Evolutionary conservation across 176 grass and related monocot species (phyloP).

Genomic region (Poa pratensis): DNA sequence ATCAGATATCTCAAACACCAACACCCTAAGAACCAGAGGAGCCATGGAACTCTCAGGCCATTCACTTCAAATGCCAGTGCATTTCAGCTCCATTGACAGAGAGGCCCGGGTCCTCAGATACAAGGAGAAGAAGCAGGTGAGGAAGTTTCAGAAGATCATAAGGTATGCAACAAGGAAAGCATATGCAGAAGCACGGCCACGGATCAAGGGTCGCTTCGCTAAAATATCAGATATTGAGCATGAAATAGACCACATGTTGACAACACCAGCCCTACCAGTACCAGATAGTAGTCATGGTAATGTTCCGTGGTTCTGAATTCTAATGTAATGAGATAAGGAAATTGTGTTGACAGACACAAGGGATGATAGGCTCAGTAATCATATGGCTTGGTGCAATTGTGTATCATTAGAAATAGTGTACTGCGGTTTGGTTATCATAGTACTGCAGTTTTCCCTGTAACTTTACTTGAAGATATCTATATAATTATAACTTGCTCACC

Average conservation of each 20-base stretch:
- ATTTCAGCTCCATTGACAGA: constrained; percentile 56
- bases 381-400: constrained; percentile 24
- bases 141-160: constrained; percentile 61
- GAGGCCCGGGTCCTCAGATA: constrained; percentile 63
- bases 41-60: not conserved
- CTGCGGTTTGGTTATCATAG: constrained; percentile 24
- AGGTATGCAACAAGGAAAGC: constrained; percentile 67
- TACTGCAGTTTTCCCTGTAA: constrained; percentile 22
- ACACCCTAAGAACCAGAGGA: constrained; percentile 12
- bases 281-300: constrained; percentile 32
- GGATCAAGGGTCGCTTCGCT: constrained; percentile 69
- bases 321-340: constrained; percentile 36
- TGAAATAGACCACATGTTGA: constrained; percentile 52
- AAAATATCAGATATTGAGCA: constrained; percentile 59
- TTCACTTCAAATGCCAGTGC: constrained; percentile 40
- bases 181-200: constrained; percentile 57
- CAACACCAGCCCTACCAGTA: constrained; percentile 28
- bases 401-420: not conserved
- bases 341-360: constrained; percentile 21
- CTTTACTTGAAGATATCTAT: constrained; percentile 5
- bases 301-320: constrained; percentile 52
- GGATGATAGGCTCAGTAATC: constrained; percentile 12
- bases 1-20: constrained; percentile 52
- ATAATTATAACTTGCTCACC: constrained; percentile 10
- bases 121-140: constrained; percentile 58